A percentile compares a stretch with the other conserved stretches of the same genome.
phyloP scores from a whole-genome alignment of 441 rosid species.

The Biscutella laevigata region DNA sequence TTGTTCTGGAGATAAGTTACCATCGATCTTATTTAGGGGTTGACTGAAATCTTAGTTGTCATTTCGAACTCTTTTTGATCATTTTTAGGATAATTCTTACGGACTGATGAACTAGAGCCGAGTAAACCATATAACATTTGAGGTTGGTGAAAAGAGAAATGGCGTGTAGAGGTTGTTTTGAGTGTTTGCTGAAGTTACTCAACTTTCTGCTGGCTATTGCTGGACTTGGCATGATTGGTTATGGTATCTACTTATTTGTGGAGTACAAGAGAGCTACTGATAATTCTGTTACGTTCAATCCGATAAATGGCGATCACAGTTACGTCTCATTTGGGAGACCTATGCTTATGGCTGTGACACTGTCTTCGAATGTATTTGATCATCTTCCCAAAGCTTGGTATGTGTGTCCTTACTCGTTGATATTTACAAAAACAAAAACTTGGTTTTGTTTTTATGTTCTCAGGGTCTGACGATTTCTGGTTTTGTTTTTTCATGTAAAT shows the following conservation, averaged over 20 bases:
- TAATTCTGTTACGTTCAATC: slow-evolving; percentile 20
- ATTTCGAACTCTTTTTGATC: neutral
- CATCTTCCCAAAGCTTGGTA: slow-evolving; percentile 88
- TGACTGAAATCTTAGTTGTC: neutral
- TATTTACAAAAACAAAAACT: neutral
- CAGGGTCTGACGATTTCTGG: neutral
- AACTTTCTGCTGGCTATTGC: slow-evolving; percentile 72
- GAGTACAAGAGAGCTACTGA: slow-evolving; percentile 48
- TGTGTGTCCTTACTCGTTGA: slow-evolving; percentile 24
- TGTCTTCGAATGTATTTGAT: slow-evolving; percentile 43
- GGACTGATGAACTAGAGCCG: slow-evolving; percentile 30
- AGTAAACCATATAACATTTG: neutral
- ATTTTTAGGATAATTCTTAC: slow-evolving; percentile 19
- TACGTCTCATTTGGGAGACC: slow-evolving; percentile 75
- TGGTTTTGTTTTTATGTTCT: neutral
- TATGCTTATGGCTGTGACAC: slow-evolving; percentile 60
- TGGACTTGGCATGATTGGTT: slow-evolving; percentile 92
- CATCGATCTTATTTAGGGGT: neutral
- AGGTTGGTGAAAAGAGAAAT: slow-evolving; percentile 23
- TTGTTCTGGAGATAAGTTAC: neutral
- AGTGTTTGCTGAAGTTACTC: slow-evolving; percentile 76
- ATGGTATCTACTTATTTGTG: slow-evolving; percentile 90
- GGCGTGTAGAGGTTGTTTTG: slow-evolving; percentile 80
- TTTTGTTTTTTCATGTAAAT: slow-evolving; percentile 12
- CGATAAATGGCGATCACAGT: slow-evolving; percentile 25